Conservation (phyloP, 768 basidiomycete genomes). For the Termitomyces sp. region DNA sequence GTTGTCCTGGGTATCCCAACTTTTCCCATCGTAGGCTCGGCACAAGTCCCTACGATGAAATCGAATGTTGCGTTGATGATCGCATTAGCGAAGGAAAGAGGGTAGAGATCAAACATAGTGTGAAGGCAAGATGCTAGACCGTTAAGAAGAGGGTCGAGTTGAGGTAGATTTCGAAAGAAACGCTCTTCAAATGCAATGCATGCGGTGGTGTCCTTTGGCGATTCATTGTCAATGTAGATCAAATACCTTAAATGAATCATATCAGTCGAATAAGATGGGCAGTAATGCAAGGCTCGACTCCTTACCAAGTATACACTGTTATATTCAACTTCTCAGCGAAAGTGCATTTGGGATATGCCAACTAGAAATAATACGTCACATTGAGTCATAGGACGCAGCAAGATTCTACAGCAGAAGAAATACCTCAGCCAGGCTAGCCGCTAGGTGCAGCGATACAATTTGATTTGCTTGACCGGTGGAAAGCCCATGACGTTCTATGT, state of each 20-base stretch:
- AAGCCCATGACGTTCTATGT: neutral
- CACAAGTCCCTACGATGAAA: conserved; percentile 12
- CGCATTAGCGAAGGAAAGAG: conserved; percentile 10
- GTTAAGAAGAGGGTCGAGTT: conserved; percentile 13
- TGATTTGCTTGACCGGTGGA: neutral
- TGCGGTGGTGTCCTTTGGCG: neutral
- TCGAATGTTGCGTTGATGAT: conserved; percentile 15
- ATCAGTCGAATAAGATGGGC: neutral
- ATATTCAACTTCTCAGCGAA: conserved; percentile 13
- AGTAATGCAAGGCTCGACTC: neutral
- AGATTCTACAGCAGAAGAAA: neutral
- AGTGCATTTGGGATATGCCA: conserved; percentile 10
- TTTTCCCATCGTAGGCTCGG: conserved; percentile 7
- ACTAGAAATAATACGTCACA: conserved; percentile 1
- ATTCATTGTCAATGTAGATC: conserved; percentile 1
- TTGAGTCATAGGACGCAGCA: neutral
- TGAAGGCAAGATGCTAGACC: conserved; percentile 8
- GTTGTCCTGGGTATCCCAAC: neutral
- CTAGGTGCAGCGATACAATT: neutral
- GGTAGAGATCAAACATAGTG: conserved; percentile 11
- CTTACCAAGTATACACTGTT: conserved; percentile 16
- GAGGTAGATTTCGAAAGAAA: conserved; percentile 10
- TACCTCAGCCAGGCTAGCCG: conserved; percentile 11
- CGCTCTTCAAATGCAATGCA: conserved; percentile 13
- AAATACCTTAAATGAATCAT: conserved; percentile 9